Evolutionary conservation across 106 monocot species (phyloP).

Genomic region (Allium sativum): DNA sequence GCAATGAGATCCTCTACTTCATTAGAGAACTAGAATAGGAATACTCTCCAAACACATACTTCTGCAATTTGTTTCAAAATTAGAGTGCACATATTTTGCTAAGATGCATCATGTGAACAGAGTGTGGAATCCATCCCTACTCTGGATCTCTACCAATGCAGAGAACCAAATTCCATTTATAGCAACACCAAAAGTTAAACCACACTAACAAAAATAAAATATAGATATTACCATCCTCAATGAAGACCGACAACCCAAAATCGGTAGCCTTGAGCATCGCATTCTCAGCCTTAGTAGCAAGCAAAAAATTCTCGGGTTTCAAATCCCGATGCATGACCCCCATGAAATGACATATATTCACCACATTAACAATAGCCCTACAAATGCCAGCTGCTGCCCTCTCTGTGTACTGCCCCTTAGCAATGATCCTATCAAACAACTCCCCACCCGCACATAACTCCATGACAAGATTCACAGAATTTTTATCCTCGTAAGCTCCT

Average conservation of each 20-base stretch:
- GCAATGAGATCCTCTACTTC: too few relatives aligned
- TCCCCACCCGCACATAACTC: slow-evolving; percentile 31
- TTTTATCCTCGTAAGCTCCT: slow-evolving; percentile 23
- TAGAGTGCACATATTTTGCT: too few relatives aligned
- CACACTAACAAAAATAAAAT: background rate
- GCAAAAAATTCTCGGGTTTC: slow-evolving; percentile 35
- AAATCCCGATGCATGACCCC: slow-evolving; percentile 34
- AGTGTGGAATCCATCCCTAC: too few relatives aligned
- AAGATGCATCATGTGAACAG: too few relatives aligned
- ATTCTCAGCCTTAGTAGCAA: slow-evolving; percentile 18
- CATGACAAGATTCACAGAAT: slow-evolving; percentile 33
- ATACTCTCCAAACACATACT: too few relatives aligned
- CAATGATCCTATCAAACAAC: slow-evolving; percentile 31
- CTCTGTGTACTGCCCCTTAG: slow-evolving; percentile 34
- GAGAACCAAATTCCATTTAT: background rate
- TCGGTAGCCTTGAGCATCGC: slow-evolving; percentile 32
- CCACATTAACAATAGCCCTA: slow-evolving; percentile 18
- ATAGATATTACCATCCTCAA: slow-evolving; percentile 20
- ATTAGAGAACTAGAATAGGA: too few relatives aligned
- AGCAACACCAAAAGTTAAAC: background rate
- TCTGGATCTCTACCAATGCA: too few relatives aligned
- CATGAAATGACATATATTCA: slow-evolving; percentile 33
- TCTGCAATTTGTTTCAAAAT: too few relatives aligned
- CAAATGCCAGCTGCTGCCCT: slow-evolving; percentile 16
- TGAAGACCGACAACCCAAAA: slow-evolving; percentile 32